phyloP scores from a whole-genome alignment of 176 grass and related monocot genomes.

The Panicum miliaceum region DNA sequence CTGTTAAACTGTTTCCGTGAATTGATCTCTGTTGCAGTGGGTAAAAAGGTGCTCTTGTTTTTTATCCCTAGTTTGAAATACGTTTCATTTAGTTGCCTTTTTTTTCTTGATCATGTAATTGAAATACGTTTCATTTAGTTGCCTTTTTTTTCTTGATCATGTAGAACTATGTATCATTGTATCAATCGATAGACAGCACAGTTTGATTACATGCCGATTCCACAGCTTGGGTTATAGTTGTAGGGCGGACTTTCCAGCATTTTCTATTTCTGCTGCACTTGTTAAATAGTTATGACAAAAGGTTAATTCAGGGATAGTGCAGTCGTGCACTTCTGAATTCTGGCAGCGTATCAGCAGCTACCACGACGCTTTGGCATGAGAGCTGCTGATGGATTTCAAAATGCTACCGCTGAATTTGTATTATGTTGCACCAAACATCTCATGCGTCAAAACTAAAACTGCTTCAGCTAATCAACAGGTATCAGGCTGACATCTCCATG shows the following conservation, averaged over 20 bases:
- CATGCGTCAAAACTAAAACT: neutral
- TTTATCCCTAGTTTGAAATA: neutral
- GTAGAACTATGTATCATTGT: no score
- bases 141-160: no score
- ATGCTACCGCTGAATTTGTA: neutral
- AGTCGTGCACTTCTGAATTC: neutral
- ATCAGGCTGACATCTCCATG: conserved; percentile 14
- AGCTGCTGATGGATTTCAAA: neutral
- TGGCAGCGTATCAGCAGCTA: neutral
- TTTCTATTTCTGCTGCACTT: neutral
- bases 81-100: neutral
- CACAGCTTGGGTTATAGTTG: no score
- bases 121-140: neutral
- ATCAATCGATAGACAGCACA: no score
- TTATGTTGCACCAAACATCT: neutral
- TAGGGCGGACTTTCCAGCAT: no score
- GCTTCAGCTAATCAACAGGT: neutral
- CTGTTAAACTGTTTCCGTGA: neutral
- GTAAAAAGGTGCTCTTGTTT: neutral
- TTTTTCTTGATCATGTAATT: no score
- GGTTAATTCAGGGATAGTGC: neutral
- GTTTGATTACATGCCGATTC: no score
- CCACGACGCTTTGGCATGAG: no score
- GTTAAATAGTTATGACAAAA: neutral
- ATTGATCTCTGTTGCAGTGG: neutral